Conservation (phyloP, 495 filamentous ascomycete genomes). For the Extremus antarcticus region DNA sequence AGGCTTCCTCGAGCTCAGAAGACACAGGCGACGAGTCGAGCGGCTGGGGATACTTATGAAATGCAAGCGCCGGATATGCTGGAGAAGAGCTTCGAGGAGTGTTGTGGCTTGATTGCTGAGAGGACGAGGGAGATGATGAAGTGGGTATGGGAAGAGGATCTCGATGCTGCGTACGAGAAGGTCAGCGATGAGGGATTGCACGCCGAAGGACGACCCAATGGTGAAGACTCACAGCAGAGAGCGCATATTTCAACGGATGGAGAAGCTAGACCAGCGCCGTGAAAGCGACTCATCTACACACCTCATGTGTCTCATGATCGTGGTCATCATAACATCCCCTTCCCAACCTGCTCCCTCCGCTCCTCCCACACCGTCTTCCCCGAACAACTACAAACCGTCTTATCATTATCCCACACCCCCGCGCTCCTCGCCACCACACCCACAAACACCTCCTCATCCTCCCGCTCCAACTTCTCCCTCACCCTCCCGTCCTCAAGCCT, state of each 20-base stretch:
- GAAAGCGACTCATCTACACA: background rate
- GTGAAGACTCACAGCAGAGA: background rate
- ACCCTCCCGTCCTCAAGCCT: constrained; percentile 25
- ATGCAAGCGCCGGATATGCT: constrained; percentile 28
- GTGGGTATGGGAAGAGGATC: constrained; percentile 10
- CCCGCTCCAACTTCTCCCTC: constrained; percentile 45
- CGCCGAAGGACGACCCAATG: background rate
- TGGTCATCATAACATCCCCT: constrained; percentile 75
- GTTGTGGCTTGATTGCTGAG: constrained; percentile 17
- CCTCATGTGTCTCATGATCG: background rate
- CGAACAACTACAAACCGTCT: constrained; percentile 88
- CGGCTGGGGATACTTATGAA: constrained; percentile 31
- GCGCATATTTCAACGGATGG: background rate
- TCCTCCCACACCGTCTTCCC: constrained; percentile 98
- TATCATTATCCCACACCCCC: constrained; percentile 96
- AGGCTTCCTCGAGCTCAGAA: constrained; percentile 33
- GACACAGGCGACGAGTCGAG: constrained; percentile 29
- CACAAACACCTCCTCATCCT: constrained; percentile 73
- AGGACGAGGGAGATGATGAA: constrained; percentile 18
- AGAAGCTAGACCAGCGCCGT: background rate
- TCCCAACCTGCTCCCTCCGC: constrained; percentile 72
- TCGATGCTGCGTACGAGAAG: background rate
- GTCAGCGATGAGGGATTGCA: background rate
- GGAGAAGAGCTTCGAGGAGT: constrained; percentile 18
- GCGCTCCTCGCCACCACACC: constrained; percentile 91